Conservation (phyloP, 257 asterid genomes). For the Penstemon barbatus region DNA sequence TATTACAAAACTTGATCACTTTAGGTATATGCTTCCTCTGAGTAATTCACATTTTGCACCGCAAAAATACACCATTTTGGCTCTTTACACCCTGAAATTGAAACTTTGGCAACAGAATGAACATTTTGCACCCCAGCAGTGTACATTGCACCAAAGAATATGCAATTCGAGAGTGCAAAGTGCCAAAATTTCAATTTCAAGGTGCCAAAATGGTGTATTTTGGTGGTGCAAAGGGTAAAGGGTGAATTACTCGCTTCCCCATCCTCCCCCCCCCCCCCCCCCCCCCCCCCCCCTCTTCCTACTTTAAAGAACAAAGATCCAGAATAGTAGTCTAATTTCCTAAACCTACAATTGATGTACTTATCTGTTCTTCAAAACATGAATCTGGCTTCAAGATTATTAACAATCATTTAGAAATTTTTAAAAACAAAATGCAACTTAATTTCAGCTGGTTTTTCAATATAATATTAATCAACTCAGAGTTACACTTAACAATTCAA, state of each 20-base stretch:
- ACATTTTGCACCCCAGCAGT: no score
- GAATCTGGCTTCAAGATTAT: neutral
- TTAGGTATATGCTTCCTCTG: no score
- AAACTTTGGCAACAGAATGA: no score
- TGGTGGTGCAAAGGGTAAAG: neutral
- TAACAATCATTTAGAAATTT: no score
- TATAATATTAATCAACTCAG: neutral
- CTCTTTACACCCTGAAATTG: no score
- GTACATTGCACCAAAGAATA: no score
- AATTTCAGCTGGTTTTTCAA: neutral
- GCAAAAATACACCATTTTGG: no score
- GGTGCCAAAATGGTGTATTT: neutral
- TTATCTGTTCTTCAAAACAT: slow-evolving; percentile 1
- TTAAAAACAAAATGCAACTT: neutral
- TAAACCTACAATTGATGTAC: neutral
- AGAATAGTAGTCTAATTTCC: neutral
- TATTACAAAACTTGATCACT: no score
- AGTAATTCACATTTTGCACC: no score
- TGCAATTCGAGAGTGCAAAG: no score
- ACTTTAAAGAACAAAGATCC: neutral
- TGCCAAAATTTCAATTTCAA: slow-evolving; percentile 2
- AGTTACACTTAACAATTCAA: neutral
- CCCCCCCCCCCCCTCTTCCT: neutral
- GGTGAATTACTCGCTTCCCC: no score
- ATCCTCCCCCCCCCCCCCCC: no score